phyloP scores from a whole-genome alignment of 768 basidiomycete species.

The Suillus discolor region DNA sequence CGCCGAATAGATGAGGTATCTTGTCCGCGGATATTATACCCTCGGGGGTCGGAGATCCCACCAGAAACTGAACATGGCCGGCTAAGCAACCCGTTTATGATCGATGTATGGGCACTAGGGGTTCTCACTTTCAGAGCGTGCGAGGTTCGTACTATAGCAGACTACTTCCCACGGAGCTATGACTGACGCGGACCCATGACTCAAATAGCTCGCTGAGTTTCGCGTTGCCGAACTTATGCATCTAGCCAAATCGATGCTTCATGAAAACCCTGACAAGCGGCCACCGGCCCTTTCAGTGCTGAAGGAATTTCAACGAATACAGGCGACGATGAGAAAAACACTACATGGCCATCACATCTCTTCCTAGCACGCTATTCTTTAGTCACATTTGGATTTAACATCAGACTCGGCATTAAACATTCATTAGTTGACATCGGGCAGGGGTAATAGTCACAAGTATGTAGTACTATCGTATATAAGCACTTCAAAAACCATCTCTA shows the following conservation, averaged over 20 bases:
- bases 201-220: slow-evolving; percentile 49
- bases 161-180: background rate
- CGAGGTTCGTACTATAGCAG: slow-evolving; percentile 46
- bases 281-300: slow-evolving; percentile 54
- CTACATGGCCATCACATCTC: slow-evolving; percentile 24
- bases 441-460: background rate
- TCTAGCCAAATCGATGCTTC: slow-evolving; percentile 62
- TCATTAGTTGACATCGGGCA: background rate
- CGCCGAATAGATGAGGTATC: slow-evolving; percentile 47
- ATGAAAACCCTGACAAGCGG: slow-evolving; percentile 49
- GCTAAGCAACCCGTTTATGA: slow-evolving; percentile 60
- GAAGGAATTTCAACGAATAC: slow-evolving; percentile 51
- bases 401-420: slow-evolving; percentile 7
- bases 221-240: slow-evolving; percentile 61
- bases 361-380: background rate
- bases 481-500: background rate
- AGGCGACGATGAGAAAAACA: slow-evolving; percentile 42
- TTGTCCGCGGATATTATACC: slow-evolving; percentile 41
- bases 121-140: slow-evolving; percentile 65
- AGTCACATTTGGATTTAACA: background rate
- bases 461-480: background rate
- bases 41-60: slow-evolving; percentile 66
- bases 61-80: slow-evolving; percentile 65
- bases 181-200: slow-evolving; percentile 13
- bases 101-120: slow-evolving; percentile 75